Evolutionary conservation across 352 stramenopile species (phyloP).

Genomic region (Pythium volutum): DNA sequence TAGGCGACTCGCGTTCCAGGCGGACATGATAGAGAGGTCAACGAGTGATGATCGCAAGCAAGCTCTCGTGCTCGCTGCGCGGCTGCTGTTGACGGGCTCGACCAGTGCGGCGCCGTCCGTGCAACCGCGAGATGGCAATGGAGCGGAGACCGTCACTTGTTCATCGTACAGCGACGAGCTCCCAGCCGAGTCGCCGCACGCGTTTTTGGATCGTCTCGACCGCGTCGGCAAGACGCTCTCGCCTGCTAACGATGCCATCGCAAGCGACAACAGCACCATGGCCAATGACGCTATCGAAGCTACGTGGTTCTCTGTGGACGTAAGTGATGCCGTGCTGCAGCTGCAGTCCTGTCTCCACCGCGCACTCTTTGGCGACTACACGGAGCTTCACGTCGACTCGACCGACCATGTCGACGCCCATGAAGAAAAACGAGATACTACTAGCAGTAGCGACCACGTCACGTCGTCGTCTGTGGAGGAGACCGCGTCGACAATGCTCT

Average conservation of each 20-base stretch:
- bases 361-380: conserved; percentile 10
- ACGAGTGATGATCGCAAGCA: background rate
- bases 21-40: background rate
- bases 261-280: background rate
- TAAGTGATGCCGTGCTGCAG: background rate
- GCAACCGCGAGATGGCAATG: background rate
- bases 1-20: background rate
- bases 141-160: background rate
- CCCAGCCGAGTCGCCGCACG: background rate
- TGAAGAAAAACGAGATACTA: background rate
- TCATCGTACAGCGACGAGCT: background rate
- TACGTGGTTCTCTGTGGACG: conserved; percentile 15
- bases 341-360: conserved; percentile 14
- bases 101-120: background rate
- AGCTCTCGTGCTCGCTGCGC: background rate
- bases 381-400: background rate
- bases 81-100: background rate
- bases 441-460: background rate
- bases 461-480: background rate
- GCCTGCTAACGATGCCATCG: background rate
- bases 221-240: background rate
- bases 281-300: background rate
- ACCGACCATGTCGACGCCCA: background rate
- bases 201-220: background rate
- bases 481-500: conserved; percentile 4